Evolutionary conservation across 2,329 filamentous ascomycete species (phyloP).

Genomic region (Fusarium subglutinans): DNA sequence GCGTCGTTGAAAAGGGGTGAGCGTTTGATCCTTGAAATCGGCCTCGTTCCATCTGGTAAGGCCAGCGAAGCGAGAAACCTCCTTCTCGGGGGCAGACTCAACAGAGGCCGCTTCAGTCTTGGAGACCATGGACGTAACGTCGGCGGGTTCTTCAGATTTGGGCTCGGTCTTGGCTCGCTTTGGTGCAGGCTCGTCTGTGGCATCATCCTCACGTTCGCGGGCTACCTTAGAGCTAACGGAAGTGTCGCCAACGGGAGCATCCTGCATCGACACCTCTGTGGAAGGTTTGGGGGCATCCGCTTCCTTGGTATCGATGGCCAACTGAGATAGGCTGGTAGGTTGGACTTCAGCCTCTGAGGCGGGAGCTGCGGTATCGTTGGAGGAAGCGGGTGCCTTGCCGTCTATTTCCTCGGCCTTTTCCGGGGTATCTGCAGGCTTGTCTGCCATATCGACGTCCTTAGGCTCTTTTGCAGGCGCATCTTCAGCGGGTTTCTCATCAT

Average conservation of each 20-base stretch:
- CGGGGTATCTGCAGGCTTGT: conserved; percentile 28
- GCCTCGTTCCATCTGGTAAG: conserved; percentile 54
- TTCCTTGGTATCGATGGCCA: conserved; percentile 50
- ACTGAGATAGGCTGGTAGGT: conserved; percentile 51
- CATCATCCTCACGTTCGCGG: conserved; percentile 81
- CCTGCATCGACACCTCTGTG: conserved; percentile 62
- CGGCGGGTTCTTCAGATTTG: conserved; percentile 51
- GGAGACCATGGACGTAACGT: conserved; percentile 6
- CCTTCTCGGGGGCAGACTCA: conserved; percentile 37
- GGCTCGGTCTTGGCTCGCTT: conserved; percentile 83
- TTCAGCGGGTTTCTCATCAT: not conserved
- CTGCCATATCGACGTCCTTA: conserved; percentile 43
- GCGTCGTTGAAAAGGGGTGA: conserved; percentile 68
- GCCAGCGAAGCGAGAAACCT: conserved; percentile 41
- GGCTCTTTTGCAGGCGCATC: conserved; percentile 9
- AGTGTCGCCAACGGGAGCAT: conserved; percentile 47
- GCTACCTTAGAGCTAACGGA: conserved; percentile 68
- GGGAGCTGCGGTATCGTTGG: conserved; percentile 36
- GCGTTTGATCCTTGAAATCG: conserved; percentile 56
- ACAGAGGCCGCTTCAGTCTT: conserved; percentile 27
- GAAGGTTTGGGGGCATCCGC: conserved; percentile 42
- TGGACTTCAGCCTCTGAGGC: conserved; percentile 49
- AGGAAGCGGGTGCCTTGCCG: conserved; percentile 18
- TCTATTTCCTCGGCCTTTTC: conserved; percentile 27
- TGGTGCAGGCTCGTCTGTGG: conserved; percentile 69